phyloP scores from a whole-genome alignment of 2,329 filamentous ascomycete species.

The Trichoderma guizhouense region DNA sequence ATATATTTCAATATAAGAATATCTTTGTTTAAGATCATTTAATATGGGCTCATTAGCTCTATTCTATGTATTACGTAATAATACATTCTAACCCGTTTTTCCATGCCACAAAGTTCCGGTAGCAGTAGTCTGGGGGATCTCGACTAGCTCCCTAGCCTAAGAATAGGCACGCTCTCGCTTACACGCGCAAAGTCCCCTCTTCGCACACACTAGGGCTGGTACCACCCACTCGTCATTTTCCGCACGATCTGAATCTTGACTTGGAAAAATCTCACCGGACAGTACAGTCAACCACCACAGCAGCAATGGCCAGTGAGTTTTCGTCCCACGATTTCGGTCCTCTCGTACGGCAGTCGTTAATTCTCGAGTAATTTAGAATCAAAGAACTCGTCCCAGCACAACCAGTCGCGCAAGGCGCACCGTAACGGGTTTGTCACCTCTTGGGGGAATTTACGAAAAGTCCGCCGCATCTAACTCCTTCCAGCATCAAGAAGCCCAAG shows the following conservation, averaged over 20 bases:
- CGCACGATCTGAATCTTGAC: conserved; percentile 14
- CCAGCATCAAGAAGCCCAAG: conserved; percentile 99
- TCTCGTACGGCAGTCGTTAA: neutral
- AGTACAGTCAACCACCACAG: conserved; percentile 8
- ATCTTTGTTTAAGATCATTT: neutral
- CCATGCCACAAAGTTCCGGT: neutral
- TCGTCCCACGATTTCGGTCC: neutral
- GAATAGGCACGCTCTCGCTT: conserved; percentile 7
- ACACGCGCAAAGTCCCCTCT: conserved; percentile 1
- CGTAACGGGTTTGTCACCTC: conserved; percentile 80
- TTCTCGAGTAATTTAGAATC: conserved; percentile 63
- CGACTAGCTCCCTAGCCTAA: neutral
- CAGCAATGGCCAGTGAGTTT: conserved; percentile 13
- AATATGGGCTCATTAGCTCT: neutral
- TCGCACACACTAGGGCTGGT: conserved; percentile 15
- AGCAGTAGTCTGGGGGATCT: neutral
- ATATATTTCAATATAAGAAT: neutral
- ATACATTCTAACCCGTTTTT: neutral
- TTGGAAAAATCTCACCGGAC: conserved; percentile 12
- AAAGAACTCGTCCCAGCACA: conserved; percentile 99
- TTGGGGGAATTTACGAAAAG: neutral
- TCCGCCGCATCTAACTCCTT: conserved; percentile 22
- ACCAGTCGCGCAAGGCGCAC: conserved; percentile 98
- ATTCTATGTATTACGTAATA: neutral
- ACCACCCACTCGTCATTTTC: conserved; percentile 12